Percentiles rank a stretch among this genome's conserved stretches.
Evolutionary conservation across 352 stramenopile genomes (phyloP).

Genomic region (Globisporangium barbulae): DNA sequence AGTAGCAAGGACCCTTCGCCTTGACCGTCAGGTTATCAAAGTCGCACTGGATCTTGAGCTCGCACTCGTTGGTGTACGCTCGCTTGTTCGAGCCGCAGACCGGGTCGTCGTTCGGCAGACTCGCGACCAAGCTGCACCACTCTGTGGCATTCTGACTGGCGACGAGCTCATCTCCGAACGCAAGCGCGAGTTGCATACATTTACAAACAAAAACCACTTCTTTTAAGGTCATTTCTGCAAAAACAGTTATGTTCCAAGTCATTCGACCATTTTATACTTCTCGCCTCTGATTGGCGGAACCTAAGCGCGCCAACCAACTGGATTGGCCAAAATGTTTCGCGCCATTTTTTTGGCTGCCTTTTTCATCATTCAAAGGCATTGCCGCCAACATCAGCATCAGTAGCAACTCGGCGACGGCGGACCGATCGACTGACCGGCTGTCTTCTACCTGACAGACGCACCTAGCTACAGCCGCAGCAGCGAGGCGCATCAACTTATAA

Average conservation of each 20-base stretch:
- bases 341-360: not conserved
- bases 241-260: too few species aligned
- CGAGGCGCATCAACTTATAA: not conserved
- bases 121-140: too few species aligned
- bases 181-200: too few species aligned
- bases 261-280: not conserved
- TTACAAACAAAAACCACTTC: too few species aligned
- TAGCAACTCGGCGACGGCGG: not conserved
- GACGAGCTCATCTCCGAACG: too few species aligned
- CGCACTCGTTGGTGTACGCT: not conserved
- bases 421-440: not conserved
- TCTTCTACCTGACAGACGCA: not conserved
- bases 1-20: not conserved
- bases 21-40: not conserved
- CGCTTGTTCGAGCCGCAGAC: not conserved
- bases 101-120: not conserved
- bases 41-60: not conserved
- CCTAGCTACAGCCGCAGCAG: not conserved
- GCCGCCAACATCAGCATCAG: not conserved
- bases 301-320: not conserved
- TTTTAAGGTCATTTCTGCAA: too few species aligned
- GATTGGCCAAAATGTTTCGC: slow-evolving; percentile 6
- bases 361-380: not conserved
- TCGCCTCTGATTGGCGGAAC: slow-evolving; percentile 12
- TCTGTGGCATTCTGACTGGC: too few species aligned